Evolutionary conservation across 805 yeast genomes (phyloP).

Genomic region (Metschnikowia gruessii): DNA sequence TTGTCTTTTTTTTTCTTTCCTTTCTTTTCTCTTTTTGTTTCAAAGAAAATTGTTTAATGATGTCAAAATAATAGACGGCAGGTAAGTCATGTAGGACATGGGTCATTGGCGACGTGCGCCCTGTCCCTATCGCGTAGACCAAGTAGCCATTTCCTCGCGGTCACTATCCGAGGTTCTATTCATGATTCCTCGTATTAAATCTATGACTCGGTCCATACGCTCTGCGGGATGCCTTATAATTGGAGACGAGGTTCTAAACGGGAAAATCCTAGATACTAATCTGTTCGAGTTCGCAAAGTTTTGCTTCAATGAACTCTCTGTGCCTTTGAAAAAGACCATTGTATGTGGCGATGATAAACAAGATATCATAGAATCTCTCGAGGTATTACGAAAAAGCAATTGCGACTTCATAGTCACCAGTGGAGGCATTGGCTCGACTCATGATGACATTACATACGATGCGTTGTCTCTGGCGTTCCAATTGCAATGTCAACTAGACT

Average conservation of each 20-base stretch:
- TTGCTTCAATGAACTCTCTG: slow-evolving; percentile 61
- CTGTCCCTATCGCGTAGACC: not conserved
- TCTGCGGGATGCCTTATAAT: slow-evolving; percentile 59
- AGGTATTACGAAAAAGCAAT: slow-evolving; percentile 41
- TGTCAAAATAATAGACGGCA: no score
- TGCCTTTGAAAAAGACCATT: slow-evolving; percentile 61
- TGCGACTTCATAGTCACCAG: slow-evolving; percentile 70
- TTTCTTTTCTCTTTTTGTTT: no score
- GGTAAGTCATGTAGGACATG: no score
- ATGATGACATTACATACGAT: slow-evolving; percentile 84
- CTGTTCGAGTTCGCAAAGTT: slow-evolving; percentile 66
- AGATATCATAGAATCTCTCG: slow-evolving; percentile 58
- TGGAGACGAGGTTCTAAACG: slow-evolving; percentile 87
- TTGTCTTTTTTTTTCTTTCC: no score
- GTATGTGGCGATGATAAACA: slow-evolving; percentile 75
- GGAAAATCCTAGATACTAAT: slow-evolving; percentile 79
- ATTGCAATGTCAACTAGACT: slow-evolving; percentile 50
- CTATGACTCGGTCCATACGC: slow-evolving; percentile 22
- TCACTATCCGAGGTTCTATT: not conserved
- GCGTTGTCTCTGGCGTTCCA: slow-evolving; percentile 65
- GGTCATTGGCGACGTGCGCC: no score
- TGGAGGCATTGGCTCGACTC: slow-evolving; percentile 83
- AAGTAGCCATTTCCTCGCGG: not conserved
- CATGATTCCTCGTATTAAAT: slow-evolving; percentile 11
- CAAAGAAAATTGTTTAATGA: no score